Percentiles rank a stretch among this genome's conserved stretches.
Conservation (phyloP, 2,329 filamentous ascomycete species). For the Penicillium sp. region DNA sequence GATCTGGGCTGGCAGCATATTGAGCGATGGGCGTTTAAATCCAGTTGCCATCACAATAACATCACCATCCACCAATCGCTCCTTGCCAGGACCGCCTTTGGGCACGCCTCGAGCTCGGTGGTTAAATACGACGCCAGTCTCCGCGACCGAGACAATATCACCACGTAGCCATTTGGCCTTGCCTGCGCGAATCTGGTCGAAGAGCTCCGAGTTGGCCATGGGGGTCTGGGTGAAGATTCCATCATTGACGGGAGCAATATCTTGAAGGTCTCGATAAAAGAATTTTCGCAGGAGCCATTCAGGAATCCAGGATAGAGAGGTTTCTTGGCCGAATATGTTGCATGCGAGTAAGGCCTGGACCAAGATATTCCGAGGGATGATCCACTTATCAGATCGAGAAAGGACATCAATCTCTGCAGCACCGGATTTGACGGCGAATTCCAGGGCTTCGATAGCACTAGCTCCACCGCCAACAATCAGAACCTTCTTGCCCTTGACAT, state of each 20-base stretch:
- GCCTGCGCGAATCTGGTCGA: slow-evolving; percentile 71
- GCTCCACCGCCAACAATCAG: slow-evolving; percentile 77
- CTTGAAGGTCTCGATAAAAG: slow-evolving; percentile 79
- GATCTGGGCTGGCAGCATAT: slow-evolving; percentile 67
- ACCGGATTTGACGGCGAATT: slow-evolving; percentile 69
- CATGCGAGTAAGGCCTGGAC: slow-evolving; percentile 72
- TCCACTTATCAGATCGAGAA: slow-evolving; percentile 80
- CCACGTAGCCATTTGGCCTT: slow-evolving; percentile 78
- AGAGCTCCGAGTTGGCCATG: slow-evolving; percentile 81
- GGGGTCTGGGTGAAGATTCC: slow-evolving; percentile 79
- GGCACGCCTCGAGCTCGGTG: slow-evolving; percentile 71
- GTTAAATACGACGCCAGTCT: slow-evolving; percentile 69
- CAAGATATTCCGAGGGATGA: slow-evolving; percentile 77
- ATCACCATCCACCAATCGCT: slow-evolving; percentile 68
- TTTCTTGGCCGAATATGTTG: slow-evolving; percentile 80
- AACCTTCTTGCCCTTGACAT: slow-evolving; percentile 73
- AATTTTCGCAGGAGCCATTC: slow-evolving; percentile 72
- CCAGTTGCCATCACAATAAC: slow-evolving; percentile 83
- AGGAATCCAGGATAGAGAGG: slow-evolving; percentile 72
- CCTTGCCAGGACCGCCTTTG: slow-evolving; percentile 70
- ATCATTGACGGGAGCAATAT: slow-evolving; percentile 67
- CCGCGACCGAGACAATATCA: slow-evolving; percentile 69
- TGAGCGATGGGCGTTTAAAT: slow-evolving; percentile 70
- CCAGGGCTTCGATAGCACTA: slow-evolving; percentile 77
- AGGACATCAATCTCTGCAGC: slow-evolving; percentile 72